Percentiles rank a stretch among this genome's conserved stretches.
Conservation (phyloP, 75 land plant species). For the Picea glauca region DNA sequence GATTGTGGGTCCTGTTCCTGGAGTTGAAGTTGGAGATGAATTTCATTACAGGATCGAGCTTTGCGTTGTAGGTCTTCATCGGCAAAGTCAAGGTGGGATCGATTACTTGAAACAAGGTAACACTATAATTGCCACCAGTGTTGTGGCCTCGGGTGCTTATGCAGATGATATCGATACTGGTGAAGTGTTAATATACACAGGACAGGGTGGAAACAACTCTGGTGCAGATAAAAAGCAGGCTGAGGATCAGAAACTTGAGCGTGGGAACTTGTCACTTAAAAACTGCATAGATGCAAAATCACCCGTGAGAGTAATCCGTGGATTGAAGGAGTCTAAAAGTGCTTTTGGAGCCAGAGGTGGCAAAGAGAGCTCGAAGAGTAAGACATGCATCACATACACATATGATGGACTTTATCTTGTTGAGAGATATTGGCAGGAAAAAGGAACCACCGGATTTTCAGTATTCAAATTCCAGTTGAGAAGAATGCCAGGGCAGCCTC, state of each 20-base stretch:
- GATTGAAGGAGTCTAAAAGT: constrained; percentile 30
- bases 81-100: constrained; percentile 28
- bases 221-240: constrained; percentile 4
- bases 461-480: constrained; percentile 58
- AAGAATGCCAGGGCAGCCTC: constrained; percentile 82
- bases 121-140: constrained; percentile 21
- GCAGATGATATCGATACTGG: constrained; percentile 20
- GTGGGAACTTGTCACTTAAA: constrained; percentile 67
- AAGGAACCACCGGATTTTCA: constrained; percentile 33
- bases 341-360: constrained; percentile 14
- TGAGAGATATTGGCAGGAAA: constrained; percentile 45
- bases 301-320: constrained; percentile 76
- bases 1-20: constrained; percentile 41
- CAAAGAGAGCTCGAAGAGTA: constrained; percentile 21
- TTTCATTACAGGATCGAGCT: constrained; percentile 45
- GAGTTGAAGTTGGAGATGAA: constrained; percentile 48
- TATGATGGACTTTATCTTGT: constrained; percentile 83
- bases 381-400: constrained; percentile 30
- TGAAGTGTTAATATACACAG: constrained; percentile 24
- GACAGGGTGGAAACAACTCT: constrained; percentile 27
- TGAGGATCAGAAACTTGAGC: constrained; percentile 50
- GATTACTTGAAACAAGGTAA: constrained; percentile 19
- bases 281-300: constrained; percentile 40
- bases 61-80: constrained; percentile 37
- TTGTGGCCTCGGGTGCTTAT: constrained; percentile 28